phyloP scores from a whole-genome alignment of 2,329 filamentous ascomycete species.

The Fusarium miscanthi region DNA sequence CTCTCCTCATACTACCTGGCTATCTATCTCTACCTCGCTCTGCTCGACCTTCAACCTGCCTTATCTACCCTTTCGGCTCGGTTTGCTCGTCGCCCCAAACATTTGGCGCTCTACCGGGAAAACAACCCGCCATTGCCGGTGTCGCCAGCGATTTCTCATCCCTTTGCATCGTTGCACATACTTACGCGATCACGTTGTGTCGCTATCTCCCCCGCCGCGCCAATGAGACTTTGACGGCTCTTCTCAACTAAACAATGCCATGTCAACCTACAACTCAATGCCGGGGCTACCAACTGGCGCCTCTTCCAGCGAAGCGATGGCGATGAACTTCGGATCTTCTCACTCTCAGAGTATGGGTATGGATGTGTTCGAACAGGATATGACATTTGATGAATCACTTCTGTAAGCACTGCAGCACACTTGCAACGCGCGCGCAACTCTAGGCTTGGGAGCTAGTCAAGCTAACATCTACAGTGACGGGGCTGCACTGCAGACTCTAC shows the following conservation, averaged over 20 bases:
- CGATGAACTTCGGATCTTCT: constrained; percentile 55
- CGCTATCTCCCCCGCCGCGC: constrained; percentile 34
- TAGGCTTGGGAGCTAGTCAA: neutral
- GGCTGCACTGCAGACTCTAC: constrained; percentile 52
- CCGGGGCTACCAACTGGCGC: constrained; percentile 60
- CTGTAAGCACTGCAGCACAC: constrained; percentile 55
- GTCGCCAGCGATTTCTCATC: constrained; percentile 3
- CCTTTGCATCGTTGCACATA: constrained; percentile 25
- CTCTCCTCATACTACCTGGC: constrained; percentile 25
- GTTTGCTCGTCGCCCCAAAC: constrained; percentile 28
- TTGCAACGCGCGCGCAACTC: constrained; percentile 27
- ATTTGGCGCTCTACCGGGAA: constrained; percentile 21
- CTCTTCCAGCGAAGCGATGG: constrained; percentile 59
- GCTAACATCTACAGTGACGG: constrained; percentile 48
- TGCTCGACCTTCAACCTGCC: neutral
- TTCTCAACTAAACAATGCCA: constrained; percentile 58
- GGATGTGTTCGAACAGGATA: constrained; percentile 63
- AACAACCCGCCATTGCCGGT: constrained; percentile 6
- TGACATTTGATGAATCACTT: constrained; percentile 67
- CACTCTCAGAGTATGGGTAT: constrained; percentile 55
- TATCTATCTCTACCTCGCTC: constrained; percentile 21
- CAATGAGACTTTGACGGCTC: constrained; percentile 47
- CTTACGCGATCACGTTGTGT: constrained; percentile 31
- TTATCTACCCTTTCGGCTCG: constrained; percentile 10
- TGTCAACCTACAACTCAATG: constrained; percentile 69